Base-by-base conservation (phyloP, 352 stramenopile genomes). In the Phytopythium aichiense region DNA sequence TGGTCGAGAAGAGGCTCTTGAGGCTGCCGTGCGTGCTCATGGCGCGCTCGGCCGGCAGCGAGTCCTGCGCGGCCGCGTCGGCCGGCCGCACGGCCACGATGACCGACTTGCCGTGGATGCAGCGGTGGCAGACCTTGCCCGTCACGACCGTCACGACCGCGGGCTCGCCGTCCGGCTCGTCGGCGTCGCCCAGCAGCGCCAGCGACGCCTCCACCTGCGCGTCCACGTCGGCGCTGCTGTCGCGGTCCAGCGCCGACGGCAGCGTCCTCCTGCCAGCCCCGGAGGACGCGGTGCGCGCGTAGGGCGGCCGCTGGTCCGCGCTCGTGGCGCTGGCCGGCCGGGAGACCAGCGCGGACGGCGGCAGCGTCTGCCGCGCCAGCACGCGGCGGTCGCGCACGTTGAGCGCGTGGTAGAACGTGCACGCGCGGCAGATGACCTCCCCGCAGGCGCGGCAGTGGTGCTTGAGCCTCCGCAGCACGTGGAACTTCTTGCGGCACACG, bases 401-500 rank as follows among this genome's bases (percentile, higher is more conserved):
- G 18, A 86, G 65, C 55, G 59, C 65, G 35, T 74, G 66, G 22
- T 82, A 72, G 61, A 76, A 78, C 40, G 71, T 81, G 61, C 78
- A 88, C 2, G 74, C 66, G 38, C 66, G 67, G 53, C 78, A 88
- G 43, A 88, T 88, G 23, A 88, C 71, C 73, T 90, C 81, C 40
- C 81, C 81, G 23, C 81, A 93, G 1, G 82, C 79, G 31, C 82
- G 81, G 48, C 82, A 93, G 63, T 93, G 82, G 49, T 93, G 82
- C 35, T 87, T 84, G 33, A 78, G 79, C 33, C 81, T 74, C 11
- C 68, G 58, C 11, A 86, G 71, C 38, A 81, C 69, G 54, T 79
- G 79, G 60, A 91, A 91, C 48, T 77, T 77, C 46, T 79, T 79
- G 49, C 82, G 71, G 66, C 81, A 91, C 60, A 89, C 74, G 2